These are phyloP conservation scores for Gastrolobium villosum DNA, from an alignment of 306 rosid species.

Conservation along the genomic window DNA sequence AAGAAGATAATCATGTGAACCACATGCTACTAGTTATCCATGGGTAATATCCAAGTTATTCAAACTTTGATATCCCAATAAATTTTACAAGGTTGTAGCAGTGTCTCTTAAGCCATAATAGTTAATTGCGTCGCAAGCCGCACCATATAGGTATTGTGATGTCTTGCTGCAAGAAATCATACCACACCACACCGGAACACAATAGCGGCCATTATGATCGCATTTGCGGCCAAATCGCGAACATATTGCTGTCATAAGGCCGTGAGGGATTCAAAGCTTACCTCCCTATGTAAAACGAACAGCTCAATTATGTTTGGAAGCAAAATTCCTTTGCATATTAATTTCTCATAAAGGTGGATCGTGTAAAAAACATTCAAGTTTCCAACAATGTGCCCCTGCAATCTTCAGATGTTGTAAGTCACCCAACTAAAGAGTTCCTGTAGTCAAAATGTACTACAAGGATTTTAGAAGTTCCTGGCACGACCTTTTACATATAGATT, in stretches of 20 bases:
- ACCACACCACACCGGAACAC: no score
- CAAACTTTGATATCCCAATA: background rate
- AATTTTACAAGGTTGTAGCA: constrained; percentile 12
- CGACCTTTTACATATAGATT: constrained; percentile 32
- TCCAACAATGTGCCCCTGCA: constrained; percentile 24
- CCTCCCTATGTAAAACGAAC: constrained; percentile 36
- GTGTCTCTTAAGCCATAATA: background rate
- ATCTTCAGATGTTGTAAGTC: constrained; percentile 27
- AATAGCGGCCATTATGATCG: no score
- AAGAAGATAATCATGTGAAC: background rate
- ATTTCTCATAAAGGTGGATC: constrained; percentile 28
- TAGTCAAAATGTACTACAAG: constrained; percentile 29
- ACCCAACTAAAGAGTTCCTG: constrained; percentile 21
- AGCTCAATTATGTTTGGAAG: constrained; percentile 10
- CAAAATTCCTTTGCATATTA: constrained; percentile 6
- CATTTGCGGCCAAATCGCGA: no score
- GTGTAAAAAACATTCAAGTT: constrained; percentile 26
- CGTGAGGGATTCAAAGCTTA: constrained; percentile 26
- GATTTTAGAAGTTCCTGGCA: constrained; percentile 22
- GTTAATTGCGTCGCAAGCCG: no score
- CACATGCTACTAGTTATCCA: background rate
- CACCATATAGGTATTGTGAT: no score
- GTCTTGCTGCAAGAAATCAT: no score
- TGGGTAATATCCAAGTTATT: constrained; percentile 3
- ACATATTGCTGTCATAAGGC: background rate